Evolutionary conservation across 2,329 filamentous ascomycete genomes (phyloP).

Genomic region (Paraphoma chrysanthemicola): DNA sequence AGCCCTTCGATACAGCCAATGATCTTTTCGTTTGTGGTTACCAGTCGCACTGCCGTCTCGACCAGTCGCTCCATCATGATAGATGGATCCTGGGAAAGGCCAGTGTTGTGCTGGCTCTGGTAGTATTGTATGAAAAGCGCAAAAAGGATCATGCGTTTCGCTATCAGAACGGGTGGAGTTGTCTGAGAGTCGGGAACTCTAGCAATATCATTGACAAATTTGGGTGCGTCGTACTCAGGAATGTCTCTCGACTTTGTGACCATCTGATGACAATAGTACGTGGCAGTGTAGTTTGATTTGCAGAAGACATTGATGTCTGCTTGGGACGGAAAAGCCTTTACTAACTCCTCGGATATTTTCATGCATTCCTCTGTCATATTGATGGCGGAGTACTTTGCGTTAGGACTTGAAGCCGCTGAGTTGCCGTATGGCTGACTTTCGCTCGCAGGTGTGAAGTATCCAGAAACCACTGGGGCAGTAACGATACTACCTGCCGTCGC

Average conservation of each 20-base stretch:
- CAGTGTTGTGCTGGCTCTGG: constrained; percentile 1
- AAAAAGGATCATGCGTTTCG: constrained; percentile 42
- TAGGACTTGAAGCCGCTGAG: not conserved
- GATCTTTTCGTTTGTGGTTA: constrained; percentile 49
- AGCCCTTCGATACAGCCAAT: constrained; percentile 49
- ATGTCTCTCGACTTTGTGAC: constrained; percentile 10
- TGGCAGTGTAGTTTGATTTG: constrained; percentile 9
- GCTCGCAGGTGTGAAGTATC: constrained; percentile 1
- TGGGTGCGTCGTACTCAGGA: constrained; percentile 9
- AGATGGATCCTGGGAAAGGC: constrained; percentile 30
- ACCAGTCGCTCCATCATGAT: constrained; percentile 36
- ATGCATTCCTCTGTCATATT: constrained; percentile 3
- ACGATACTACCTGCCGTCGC: not conserved
- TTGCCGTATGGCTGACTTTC: not conserved
- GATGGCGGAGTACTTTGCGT: not conserved
- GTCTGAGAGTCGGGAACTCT: constrained; percentile 7
- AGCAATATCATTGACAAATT: constrained; percentile 9
- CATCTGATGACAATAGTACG: constrained; percentile 12
- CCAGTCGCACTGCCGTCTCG: constrained; percentile 31
- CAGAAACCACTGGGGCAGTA: not conserved
- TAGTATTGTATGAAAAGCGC: constrained; percentile 35
- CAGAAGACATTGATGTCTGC: constrained; percentile 16
- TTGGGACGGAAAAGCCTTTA: constrained; percentile 16
- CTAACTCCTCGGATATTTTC: constrained; percentile 8
- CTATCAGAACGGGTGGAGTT: constrained; percentile 39